Conservation (phyloP, 2,329 filamentous ascomycete genomes). For the Decorospora gaudefroyi region DNA sequence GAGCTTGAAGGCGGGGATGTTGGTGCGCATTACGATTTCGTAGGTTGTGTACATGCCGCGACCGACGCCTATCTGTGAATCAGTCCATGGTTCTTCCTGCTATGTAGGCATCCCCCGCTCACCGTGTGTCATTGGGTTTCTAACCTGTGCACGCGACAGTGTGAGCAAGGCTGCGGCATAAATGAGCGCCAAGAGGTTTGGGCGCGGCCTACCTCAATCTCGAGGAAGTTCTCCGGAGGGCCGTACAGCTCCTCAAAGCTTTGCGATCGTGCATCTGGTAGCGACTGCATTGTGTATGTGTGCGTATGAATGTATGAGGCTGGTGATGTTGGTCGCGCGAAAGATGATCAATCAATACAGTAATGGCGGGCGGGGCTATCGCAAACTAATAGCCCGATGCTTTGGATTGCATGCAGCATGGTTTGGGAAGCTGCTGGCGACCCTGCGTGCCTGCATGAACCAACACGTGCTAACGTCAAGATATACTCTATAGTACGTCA, state of each 20-base stretch:
- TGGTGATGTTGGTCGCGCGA: slow-evolving; percentile 12
- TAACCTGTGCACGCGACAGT: slow-evolving; percentile 65
- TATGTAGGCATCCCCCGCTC: not conserved
- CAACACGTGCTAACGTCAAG: no score
- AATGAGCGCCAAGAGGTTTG: slow-evolving; percentile 9
- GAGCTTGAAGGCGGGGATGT: slow-evolving; percentile 98
- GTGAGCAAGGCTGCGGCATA: slow-evolving; percentile 26
- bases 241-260: slow-evolving; percentile 99
- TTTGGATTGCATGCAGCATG: slow-evolving; percentile 7
- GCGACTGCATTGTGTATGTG: slow-evolving; percentile 61
- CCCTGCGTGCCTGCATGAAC: slow-evolving; percentile 13
- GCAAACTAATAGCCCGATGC: slow-evolving; percentile 20
- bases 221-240: slow-evolving; percentile 96
- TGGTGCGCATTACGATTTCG: slow-evolving; percentile 96
- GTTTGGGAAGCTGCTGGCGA: slow-evolving; percentile 7
- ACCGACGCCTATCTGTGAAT: slow-evolving; percentile 79
- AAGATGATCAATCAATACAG: slow-evolving; percentile 16
- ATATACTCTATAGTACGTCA: no score
- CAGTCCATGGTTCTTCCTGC: not conserved
- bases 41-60: slow-evolving; percentile 98
- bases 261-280: slow-evolving; percentile 77
- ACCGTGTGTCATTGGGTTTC: slow-evolving; percentile 65
- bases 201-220: slow-evolving; percentile 75
- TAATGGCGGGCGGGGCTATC: slow-evolving; percentile 26
- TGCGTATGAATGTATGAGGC: slow-evolving; percentile 3